Evolutionary conservation across 495 filamentous ascomycete genomes (phyloP).

Genomic region (Chaetomium fimeti): DNA sequence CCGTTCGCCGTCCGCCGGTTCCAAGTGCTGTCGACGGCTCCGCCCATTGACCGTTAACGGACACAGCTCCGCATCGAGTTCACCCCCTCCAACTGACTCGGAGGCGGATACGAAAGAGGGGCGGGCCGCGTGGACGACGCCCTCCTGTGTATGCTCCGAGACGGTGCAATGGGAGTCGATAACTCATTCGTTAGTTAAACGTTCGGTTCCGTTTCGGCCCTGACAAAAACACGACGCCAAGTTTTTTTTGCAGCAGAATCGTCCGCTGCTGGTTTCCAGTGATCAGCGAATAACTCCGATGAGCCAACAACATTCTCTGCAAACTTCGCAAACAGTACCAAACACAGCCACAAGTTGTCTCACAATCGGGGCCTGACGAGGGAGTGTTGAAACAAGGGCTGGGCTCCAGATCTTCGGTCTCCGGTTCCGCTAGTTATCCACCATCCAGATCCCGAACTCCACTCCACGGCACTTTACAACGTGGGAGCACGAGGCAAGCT

Average conservation of each 20-base stretch:
- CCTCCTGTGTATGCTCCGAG: neutral
- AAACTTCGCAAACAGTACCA: neutral
- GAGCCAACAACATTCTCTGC: neutral
- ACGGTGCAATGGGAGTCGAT: neutral
- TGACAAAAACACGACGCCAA: too few relatives aligned
- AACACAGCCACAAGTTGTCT: conserved; percentile 13
- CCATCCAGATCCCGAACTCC: conserved; percentile 2
- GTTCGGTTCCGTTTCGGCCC: too few relatives aligned
- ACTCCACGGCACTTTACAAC: conserved; percentile 16
- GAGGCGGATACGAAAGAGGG: neutral
- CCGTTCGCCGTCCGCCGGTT: neutral
- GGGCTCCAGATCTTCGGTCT: neutral
- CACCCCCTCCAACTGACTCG: conserved; percentile 7
- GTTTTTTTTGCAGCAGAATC: too few relatives aligned
- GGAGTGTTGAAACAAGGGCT: neutral
- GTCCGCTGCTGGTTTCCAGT: too few relatives aligned
- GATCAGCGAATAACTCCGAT: too few relatives aligned
- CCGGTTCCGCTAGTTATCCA: neutral
- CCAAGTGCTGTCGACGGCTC: neutral
- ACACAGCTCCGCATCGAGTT: conserved; percentile 5
- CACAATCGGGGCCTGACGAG: neutral
- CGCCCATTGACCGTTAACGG: conserved; percentile 11
- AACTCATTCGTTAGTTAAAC: neutral
- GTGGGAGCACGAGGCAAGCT: conserved; percentile 18
- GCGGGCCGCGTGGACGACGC: conserved; percentile 10